These are phyloP conservation scores for Russula sp. DNA, from an alignment of 768 basidiomycete species.

Conservation along the genomic window DNA sequence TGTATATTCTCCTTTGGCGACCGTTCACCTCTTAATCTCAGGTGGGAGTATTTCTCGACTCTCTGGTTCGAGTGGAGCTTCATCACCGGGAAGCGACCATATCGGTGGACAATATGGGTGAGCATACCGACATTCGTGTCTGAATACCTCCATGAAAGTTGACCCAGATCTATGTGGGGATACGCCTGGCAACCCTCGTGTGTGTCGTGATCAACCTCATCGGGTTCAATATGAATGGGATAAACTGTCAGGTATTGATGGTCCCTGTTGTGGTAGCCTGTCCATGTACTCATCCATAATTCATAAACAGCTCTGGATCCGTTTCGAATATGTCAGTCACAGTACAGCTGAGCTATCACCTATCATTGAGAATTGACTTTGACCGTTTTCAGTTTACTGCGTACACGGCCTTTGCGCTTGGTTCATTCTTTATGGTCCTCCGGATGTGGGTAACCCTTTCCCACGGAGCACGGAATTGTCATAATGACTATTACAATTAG, in stretches of 20 bases:
- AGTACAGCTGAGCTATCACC: neutral
- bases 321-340: constrained; percentile 7
- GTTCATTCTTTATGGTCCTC: constrained; percentile 7
- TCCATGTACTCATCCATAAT: neutral
- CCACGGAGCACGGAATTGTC: neutral
- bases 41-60: constrained; percentile 19
- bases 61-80: constrained; percentile 21
- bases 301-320: constrained; percentile 5
- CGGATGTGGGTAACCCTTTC: constrained; percentile 3
- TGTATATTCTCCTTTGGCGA: neutral
- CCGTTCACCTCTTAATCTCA: neutral
- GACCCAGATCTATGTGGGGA: constrained; percentile 4
- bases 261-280: neutral
- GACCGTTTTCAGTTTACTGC: constrained; percentile 3
- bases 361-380: neutral
- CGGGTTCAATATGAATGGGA: neutral
- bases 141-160: neutral
- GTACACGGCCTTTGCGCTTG: constrained; percentile 2
- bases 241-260: constrained; percentile 12
- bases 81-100: constrained; percentile 1
- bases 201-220: constrained; percentile 3
- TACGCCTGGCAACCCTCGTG: constrained; percentile 1
- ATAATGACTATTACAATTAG: neutral
- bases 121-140: neutral
- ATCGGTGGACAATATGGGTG: constrained; percentile 21